Percentiles rank a stretch among this genome's conserved stretches.
These are phyloP conservation scores for Polyporus tsugae DNA, from an alignment of 1,284 basidiomycete species.

Conservation along the genomic window DNA sequence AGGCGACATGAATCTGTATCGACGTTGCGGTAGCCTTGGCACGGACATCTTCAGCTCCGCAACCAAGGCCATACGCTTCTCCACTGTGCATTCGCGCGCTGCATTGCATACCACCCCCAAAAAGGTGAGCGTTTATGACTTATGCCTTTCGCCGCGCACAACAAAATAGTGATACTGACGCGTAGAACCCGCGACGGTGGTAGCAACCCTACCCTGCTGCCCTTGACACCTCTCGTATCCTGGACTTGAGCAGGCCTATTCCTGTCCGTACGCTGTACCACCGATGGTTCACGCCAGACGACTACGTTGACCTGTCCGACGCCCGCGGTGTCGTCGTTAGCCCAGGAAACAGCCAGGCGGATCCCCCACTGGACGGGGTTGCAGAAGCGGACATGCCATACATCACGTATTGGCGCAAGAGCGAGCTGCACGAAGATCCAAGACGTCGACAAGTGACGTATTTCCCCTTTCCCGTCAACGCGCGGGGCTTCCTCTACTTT, in stretches of 20 bases:
- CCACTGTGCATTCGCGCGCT: not conserved
- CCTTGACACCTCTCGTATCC: not conserved
- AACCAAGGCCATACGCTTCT: not conserved
- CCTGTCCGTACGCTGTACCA: constrained; percentile 18
- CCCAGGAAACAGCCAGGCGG: not conserved
- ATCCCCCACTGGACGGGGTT: not conserved
- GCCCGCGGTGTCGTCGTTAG: constrained; percentile 5
- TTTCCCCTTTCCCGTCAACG: constrained; percentile 26
- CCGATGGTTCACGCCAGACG: constrained; percentile 4
- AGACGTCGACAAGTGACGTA: not conserved
- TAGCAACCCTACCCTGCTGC: not conserved
- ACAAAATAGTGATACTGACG: not conserved
- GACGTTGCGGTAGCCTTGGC: not conserved
- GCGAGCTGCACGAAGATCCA: not conserved
- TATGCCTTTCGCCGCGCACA: not conserved
- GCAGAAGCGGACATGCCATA: not conserved
- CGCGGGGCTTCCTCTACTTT: constrained; percentile 29
- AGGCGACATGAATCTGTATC: not conserved
- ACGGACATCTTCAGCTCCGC: not conserved
- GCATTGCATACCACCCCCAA: not conserved
- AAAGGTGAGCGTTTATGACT: not conserved
- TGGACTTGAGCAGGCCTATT: not conserved
- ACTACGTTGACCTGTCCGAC: constrained; percentile 27
- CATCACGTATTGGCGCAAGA: constrained; percentile 14
- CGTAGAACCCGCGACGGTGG: not conserved